Evolutionary conservation across 192 early-diverging fungal genomes (phyloP), one percentile per base, ranked within the genome.

Genomic region (Linnemannia zychae): DNA sequence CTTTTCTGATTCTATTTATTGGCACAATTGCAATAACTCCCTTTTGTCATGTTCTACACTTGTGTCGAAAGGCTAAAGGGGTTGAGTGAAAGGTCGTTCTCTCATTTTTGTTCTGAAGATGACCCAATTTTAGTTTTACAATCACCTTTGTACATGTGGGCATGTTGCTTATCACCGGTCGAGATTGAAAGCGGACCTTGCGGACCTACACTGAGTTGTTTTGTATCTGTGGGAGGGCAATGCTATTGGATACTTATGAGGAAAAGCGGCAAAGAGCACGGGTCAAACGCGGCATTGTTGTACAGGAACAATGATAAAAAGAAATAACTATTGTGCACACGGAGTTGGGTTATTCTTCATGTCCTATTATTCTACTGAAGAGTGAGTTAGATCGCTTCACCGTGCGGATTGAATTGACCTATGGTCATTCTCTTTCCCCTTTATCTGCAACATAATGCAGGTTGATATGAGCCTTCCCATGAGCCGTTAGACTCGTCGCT

Each of bases 401-500:
- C 24, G 57, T 63, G 57, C 57, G 24, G 57, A 63, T 63, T 63
- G 24, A 63, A 63, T 63, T 63, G 28, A 63, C 31, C 28, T 24
- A 31, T 63, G 28, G n/a, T 13, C 28, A 1, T 63, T 6, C 40
- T 44, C 40, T 44, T 6, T 44, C 40, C 9, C 40, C 12, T 38
- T 46, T 71, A 71, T 71, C 69, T 31, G 44, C 31, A 9, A 16
- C 57, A 31, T 28, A 63, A n/a, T 63, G 57, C 57, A 31, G 66
- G 53, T 72, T 67, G 44, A 60, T 36, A 38, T 75, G 70, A 63
- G 57, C 71, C 68, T 36, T 46, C 49, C 24, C 71, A 38, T 70
- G 44, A 31, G 53, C 57, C 76, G 40, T 68, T 48, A 57, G 34
- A 40, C 40, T 36, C 36, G 13, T 40, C 66, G 44, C 48, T 31